These are phyloP conservation scores for Suhomyces sp. DNA, from an alignment of 805 yeast species.

Conservation along the genomic window DNA sequence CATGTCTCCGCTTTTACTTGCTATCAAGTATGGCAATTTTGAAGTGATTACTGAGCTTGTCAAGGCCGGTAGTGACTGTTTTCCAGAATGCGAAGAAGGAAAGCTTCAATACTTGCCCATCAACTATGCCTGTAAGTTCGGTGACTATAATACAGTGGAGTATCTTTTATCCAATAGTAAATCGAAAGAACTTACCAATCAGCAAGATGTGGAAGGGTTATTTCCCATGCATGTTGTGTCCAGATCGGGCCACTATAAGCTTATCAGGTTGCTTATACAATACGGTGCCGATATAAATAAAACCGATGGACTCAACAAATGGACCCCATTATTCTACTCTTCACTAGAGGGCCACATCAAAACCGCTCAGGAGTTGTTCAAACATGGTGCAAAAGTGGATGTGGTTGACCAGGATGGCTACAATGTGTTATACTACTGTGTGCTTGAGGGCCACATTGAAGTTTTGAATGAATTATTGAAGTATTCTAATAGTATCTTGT, in stretches of 20 bases:
- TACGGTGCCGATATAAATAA: slow-evolving; percentile 74
- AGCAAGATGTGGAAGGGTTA: slow-evolving; percentile 82
- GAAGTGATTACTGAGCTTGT: slow-evolving; percentile 34
- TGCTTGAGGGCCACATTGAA: slow-evolving; percentile 90
- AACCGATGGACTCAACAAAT: slow-evolving; percentile 79
- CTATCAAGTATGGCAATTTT: slow-evolving; percentile 67
- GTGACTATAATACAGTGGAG: slow-evolving; percentile 68
- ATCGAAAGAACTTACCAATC: slow-evolving; percentile 33
- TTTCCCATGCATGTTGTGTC: slow-evolving; percentile 87
- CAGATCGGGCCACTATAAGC: slow-evolving; percentile 69
- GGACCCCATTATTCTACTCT: slow-evolving; percentile 93
- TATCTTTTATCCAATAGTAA: slow-evolving; percentile 48
- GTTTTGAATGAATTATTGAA: slow-evolving; percentile 68
- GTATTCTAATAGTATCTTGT: slow-evolving; percentile 21
- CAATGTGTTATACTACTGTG: slow-evolving; percentile 82
- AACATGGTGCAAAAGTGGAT: slow-evolving; percentile 66
- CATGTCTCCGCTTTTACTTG: slow-evolving; percentile 76
- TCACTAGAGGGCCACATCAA: slow-evolving; percentile 77
- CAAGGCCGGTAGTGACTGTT: slow-evolving; percentile 33
- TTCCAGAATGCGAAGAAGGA: slow-evolving; percentile 45
- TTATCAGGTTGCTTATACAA: slow-evolving; percentile 66
- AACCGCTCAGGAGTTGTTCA: slow-evolving; percentile 68
- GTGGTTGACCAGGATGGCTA: slow-evolving; percentile 76
- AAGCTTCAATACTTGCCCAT: slow-evolving; percentile 70
- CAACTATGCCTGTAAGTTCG: slow-evolving; percentile 84